Evolutionary conservation across 75 land plant genomes (phyloP).

Genomic region (Cunninghamia lanceolata): DNA sequence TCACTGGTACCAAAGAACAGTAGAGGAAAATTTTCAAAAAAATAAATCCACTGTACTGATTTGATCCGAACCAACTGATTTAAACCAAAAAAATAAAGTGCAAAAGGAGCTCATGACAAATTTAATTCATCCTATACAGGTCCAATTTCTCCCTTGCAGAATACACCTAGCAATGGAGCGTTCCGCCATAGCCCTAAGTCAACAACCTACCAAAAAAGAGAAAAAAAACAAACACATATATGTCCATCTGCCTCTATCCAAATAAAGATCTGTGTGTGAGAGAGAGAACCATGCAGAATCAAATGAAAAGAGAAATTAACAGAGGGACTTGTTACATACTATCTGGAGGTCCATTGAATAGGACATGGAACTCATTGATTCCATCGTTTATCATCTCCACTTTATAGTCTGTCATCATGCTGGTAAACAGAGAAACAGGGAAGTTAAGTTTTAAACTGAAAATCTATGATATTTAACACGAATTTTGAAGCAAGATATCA

Average conservation of each 20-base stretch:
- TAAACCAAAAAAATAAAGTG: neutral
- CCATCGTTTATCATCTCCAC: conserved; percentile 95
- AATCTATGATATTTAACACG: neutral
- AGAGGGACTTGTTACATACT: conserved; percentile 39
- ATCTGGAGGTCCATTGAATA: conserved; percentile 82
- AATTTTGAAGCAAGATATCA: neutral
- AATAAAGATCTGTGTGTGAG: neutral
- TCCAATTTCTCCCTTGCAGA: neutral
- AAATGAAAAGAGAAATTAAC: neutral
- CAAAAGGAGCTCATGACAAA: neutral
- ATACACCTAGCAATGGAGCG: neutral
- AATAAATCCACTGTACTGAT: neutral
- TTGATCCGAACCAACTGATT: neutral
- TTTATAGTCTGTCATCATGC: conserved; percentile 94
- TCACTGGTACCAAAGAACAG: neutral
- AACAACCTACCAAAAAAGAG: neutral
- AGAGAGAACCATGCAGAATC: neutral
- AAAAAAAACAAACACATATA: neutral
- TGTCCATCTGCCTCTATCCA: neutral
- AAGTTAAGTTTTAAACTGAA: neutral
- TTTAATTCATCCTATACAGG: neutral
- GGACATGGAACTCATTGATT: conserved; percentile 81
- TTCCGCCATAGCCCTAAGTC: neutral
- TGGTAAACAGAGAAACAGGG: conserved; percentile 20
- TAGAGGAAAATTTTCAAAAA: neutral